Percentiles rank a stretch among this genome's conserved stretches.
Evolutionary conservation across 225 moss, liverwort and hornwort genomes (phyloP).

Genomic region (Pseudisothecium myosuroides): DNA sequence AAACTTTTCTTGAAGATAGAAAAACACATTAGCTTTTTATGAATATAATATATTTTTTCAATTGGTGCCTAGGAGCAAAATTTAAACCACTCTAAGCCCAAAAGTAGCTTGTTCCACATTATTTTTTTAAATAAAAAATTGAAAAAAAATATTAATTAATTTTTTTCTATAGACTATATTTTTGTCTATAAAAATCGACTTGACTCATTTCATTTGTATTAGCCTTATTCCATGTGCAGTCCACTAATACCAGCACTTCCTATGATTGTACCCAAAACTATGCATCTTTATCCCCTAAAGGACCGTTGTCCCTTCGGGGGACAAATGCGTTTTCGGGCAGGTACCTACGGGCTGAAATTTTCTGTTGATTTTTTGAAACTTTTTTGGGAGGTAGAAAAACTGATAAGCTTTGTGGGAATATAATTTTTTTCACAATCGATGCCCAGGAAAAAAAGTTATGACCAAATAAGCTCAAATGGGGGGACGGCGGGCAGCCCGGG

Average conservation of each 20-base stretch:
- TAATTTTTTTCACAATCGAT: too few species aligned
- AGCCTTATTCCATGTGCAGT: fast-evolving
- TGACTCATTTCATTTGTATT: background rate
- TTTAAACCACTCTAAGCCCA: background rate
- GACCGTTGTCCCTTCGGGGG: too few species aligned
- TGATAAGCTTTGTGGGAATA: too few species aligned
- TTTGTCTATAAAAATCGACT: too few species aligned
- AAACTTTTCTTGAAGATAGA: background rate
- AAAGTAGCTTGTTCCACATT: fast-evolving
- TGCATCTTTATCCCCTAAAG: too few species aligned
- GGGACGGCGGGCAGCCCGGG: too few species aligned
- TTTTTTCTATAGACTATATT: background rate
- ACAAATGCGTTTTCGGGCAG: too few species aligned
- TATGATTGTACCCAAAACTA: background rate
- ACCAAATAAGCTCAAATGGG: too few species aligned
- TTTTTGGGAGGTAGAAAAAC: too few species aligned
- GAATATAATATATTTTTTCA: background rate
- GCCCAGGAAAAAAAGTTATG: too few species aligned
- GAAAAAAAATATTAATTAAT: background rate
- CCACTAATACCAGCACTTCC: fast-evolving
- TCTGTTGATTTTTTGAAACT: too few species aligned
- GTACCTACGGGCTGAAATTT: too few species aligned
- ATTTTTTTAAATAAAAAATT: fast-evolving
- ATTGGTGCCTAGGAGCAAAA: background rate
- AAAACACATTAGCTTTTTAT: background rate